Evolutionary conservation across 176 grass and related monocot species (phyloP).

Genomic region (Alloteropsis semialata): DNA sequence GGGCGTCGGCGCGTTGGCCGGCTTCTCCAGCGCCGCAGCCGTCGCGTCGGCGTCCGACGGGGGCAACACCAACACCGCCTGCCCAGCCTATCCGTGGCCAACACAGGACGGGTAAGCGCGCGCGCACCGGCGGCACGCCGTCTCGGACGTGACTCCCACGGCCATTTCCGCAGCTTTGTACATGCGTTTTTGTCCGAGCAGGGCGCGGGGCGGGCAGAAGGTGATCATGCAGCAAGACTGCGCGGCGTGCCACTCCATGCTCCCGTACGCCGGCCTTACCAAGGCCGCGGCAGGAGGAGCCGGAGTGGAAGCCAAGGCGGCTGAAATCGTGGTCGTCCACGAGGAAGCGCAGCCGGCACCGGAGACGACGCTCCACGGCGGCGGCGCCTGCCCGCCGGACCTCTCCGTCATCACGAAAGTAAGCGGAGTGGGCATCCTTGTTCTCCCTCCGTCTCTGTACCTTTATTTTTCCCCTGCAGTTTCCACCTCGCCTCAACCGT

Average conservation of each 20-base stretch:
- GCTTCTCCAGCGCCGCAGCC: constrained; percentile 16
- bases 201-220: constrained; percentile 32
- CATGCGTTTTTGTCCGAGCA: background rate
- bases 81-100: constrained; percentile 62
- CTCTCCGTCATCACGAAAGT: constrained; percentile 29
- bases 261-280: constrained; percentile 35
- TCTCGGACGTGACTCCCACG: too few species aligned
- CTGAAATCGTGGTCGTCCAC: constrained; percentile 45
- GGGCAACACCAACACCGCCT: background rate
- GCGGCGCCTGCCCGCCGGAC: constrained; percentile 12
- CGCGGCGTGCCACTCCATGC: constrained; percentile 64
- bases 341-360: background rate
- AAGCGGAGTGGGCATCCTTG: background rate
- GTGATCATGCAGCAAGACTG: constrained; percentile 62
- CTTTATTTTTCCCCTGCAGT: too few species aligned
- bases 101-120: constrained; percentile 35
- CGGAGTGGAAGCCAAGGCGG: background rate
- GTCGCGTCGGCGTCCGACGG: constrained; percentile 22
- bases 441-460: background rate
- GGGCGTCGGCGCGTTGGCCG: background rate
- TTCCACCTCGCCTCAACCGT: too few species aligned
- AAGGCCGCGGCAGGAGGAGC: background rate
- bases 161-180: too few species aligned
- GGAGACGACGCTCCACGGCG: background rate
- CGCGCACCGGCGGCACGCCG: background rate